Conservation (phyloP, 2,329 filamentous ascomycete genomes). For the Coleophoma cylindrospora region DNA sequence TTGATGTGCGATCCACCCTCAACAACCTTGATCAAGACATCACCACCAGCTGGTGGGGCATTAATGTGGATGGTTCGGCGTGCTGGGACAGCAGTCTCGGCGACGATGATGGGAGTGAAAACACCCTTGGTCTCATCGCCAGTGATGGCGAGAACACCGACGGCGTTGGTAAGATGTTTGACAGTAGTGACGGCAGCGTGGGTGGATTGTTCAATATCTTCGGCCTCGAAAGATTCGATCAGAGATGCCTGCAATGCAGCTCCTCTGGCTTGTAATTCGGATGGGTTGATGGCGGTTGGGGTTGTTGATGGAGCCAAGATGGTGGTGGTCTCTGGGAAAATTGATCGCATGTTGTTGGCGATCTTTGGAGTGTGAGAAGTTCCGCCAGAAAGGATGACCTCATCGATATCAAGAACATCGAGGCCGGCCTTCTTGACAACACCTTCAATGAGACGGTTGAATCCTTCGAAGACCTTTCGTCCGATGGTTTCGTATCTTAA, state of each 20-base stretch:
- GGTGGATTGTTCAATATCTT: slow-evolving; percentile 93
- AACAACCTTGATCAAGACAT: slow-evolving; percentile 81
- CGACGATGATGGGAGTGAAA: slow-evolving; percentile 76
- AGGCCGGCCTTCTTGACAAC: slow-evolving; percentile 88
- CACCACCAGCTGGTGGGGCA: slow-evolving; percentile 74
- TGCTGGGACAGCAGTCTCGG: slow-evolving; percentile 86
- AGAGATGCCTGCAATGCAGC: slow-evolving; percentile 93
- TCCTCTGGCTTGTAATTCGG: slow-evolving; percentile 81
- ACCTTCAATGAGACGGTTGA: slow-evolving; percentile 79
- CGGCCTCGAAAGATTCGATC: slow-evolving; percentile 88
- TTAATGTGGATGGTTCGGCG: slow-evolving; percentile 77
- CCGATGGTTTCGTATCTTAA: slow-evolving; percentile 87
- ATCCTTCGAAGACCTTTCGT: slow-evolving; percentile 80
- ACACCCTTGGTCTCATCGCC: slow-evolving; percentile 55
- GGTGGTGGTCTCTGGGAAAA: slow-evolving; percentile 76
- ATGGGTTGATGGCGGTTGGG: slow-evolving; percentile 80
- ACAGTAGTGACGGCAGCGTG: slow-evolving; percentile 94
- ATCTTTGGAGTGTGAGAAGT: slow-evolving; percentile 92
- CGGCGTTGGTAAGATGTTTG: slow-evolving; percentile 81
- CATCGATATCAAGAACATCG: slow-evolving; percentile 87
- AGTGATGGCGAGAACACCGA: slow-evolving; percentile 72
- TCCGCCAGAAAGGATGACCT: slow-evolving; percentile 90
- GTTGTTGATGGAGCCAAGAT: slow-evolving; percentile 81
- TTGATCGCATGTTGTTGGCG: slow-evolving; percentile 68
- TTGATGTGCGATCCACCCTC: slow-evolving; percentile 92